Percentiles rank a stretch among this genome's conserved stretches.
phyloP scores from a whole-genome alignment of 306 rosid species.

The Cicer pinnatifidum region DNA sequence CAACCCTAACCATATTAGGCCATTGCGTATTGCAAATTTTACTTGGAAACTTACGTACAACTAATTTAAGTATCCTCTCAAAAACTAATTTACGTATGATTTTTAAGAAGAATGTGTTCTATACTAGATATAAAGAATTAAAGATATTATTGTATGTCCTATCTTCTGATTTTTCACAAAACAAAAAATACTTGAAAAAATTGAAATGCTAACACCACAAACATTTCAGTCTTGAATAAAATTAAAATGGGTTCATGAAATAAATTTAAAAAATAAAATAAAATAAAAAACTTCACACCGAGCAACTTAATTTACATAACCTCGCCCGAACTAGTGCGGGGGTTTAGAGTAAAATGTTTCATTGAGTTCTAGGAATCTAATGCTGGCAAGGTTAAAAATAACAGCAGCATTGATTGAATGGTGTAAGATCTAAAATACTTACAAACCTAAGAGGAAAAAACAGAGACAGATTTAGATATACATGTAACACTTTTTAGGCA shows the following conservation, averaged over 20 bases:
- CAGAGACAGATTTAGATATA: constrained; percentile 55
- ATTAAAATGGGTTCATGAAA: background rate
- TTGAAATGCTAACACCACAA: background rate
- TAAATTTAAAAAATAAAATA: background rate
- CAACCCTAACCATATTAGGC: background rate
- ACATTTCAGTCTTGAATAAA: constrained; percentile 8
- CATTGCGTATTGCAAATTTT: background rate
- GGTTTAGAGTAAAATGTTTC: constrained; percentile 39
- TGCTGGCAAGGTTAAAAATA: constrained; percentile 48
- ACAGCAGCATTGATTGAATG: constrained; percentile 50
- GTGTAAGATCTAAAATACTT: constrained; percentile 48
- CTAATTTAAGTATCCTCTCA: background rate
- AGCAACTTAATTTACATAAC: constrained; percentile 47
- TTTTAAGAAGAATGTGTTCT: background rate
- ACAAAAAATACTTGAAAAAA: background rate
- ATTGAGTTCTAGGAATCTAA: constrained; percentile 45
- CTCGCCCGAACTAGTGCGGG: constrained; percentile 43
- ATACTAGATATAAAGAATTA: background rate
- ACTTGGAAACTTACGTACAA: background rate
- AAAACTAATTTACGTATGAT: background rate
- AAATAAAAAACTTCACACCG: background rate
- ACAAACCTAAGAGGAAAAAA: constrained; percentile 45
- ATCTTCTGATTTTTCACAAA: background rate
- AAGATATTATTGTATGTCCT: background rate
- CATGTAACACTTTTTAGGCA: constrained; percentile 57